Evolutionary conservation across 2,329 filamentous ascomycete genomes (phyloP).

Genomic region (Sarocladium brachiariae): DNA sequence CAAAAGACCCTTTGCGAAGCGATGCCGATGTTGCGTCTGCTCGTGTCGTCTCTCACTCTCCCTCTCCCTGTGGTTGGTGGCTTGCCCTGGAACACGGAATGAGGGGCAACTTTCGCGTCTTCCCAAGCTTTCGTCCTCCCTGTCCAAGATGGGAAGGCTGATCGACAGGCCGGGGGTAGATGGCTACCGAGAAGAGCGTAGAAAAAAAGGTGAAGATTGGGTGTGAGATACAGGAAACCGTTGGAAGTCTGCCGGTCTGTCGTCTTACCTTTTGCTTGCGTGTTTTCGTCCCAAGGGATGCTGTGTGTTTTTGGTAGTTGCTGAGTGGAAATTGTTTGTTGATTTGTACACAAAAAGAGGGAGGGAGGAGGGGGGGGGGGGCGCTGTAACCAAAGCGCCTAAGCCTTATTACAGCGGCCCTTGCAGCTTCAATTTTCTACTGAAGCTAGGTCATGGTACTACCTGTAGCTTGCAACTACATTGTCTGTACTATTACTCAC

Average conservation of each 20-base stretch:
- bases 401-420: no score
- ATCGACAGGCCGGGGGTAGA: no score
- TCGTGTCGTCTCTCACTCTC: no score
- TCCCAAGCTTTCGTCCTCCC: neutral
- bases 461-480: no score
- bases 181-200: neutral
- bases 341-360: conserved; percentile 9
- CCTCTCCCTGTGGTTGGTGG: neutral
- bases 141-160: no score
- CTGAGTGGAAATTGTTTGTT: conserved; percentile 8
- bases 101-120: conserved; percentile 5
- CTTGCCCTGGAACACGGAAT: neutral
- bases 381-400: no score
- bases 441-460: no score
- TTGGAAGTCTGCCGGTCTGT: neutral
- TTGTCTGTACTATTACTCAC: no score
- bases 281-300: no score
- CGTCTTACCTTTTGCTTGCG: neutral
- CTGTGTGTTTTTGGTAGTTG: neutral
- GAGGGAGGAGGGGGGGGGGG: no score
- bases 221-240: neutral
- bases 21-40: neutral
- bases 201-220: neutral
- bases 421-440: no score
- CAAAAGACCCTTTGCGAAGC: neutral